These are phyloP conservation scores for Mycena metata DNA, from an alignment of 768 basidiomycete genomes.

Conservation along the genomic window DNA sequence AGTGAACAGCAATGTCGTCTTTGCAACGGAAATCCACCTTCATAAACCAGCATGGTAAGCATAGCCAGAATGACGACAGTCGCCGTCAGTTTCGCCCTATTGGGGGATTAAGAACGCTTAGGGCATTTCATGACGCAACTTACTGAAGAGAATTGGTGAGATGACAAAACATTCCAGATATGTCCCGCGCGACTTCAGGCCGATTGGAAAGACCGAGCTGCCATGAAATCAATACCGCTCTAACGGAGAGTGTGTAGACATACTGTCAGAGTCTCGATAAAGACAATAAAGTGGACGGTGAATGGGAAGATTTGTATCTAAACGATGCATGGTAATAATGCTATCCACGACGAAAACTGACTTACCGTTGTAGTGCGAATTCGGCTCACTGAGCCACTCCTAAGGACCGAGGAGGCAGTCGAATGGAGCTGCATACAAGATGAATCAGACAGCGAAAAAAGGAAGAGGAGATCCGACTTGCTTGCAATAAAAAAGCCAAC, in stretches of 20 bases:
- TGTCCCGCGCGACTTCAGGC: conserved; percentile 1
- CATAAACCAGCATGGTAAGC: conserved; percentile 15
- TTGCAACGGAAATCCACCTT: conserved; percentile 1
- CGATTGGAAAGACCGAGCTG: conserved; percentile 8
- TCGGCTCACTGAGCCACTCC: background rate
- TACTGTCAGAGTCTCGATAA: conserved; percentile 8
- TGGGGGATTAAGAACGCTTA: background rate
- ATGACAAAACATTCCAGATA: conserved; percentile 16
- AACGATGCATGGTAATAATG: background rate
- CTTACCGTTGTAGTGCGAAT: background rate
- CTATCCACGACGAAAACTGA: background rate
- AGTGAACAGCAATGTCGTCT: too few relatives aligned
- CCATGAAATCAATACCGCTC: background rate
- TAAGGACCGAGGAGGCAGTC: conserved; percentile 2
- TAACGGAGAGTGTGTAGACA: background rate
- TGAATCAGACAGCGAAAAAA: background rate
- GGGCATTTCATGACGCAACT: background rate
- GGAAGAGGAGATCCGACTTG: background rate
- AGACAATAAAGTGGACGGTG: background rate
- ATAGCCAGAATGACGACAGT: conserved; percentile 14
- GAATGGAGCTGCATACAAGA: conserved; percentile 1
- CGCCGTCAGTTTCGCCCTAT: conserved; percentile 17
- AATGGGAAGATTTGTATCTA: conserved; percentile 8
- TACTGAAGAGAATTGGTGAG: conserved; percentile 2
- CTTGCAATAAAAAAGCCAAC: conserved; percentile 13